Conservation (phyloP, 805 yeast genomes). For the Wickerhamiella musiphila region DNA sequence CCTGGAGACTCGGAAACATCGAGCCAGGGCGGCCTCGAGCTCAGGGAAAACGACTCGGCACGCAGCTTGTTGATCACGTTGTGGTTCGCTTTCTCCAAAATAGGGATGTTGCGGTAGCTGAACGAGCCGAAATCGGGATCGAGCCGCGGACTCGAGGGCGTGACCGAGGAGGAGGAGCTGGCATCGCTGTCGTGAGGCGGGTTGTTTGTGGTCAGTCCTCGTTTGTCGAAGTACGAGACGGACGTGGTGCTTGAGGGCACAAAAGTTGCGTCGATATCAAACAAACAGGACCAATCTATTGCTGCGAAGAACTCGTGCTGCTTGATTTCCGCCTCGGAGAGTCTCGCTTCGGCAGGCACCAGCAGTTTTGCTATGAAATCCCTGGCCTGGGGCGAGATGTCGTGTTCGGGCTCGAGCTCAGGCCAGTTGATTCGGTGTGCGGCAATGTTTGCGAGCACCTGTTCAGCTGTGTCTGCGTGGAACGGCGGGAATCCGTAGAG, state of each 20-base stretch:
- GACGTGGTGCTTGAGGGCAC: constrained; percentile 74
- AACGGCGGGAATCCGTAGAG: constrained; percentile 91
- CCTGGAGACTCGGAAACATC: background rate
- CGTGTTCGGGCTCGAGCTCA: constrained; percentile 25
- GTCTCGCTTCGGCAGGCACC: constrained; percentile 42
- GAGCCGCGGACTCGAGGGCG: constrained; percentile 13
- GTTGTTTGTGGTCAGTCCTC: constrained; percentile 36
- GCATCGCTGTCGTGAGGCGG: background rate
- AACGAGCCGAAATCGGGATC: constrained; percentile 75
- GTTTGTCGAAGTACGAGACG: constrained; percentile 76
- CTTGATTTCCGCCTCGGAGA: constrained; percentile 66
- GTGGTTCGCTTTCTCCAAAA: constrained; percentile 82
- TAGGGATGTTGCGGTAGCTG: constrained; percentile 73
- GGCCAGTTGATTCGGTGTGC: constrained; percentile 77
- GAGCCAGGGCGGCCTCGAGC: background rate
- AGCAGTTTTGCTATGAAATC: constrained; percentile 54
- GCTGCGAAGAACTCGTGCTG: constrained; percentile 61
- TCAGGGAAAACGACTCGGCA: constrained; percentile 38
- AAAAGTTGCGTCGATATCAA: constrained; percentile 58
- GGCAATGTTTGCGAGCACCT: constrained; percentile 69
- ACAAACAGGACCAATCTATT: constrained; percentile 52
- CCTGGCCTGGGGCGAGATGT: constrained; percentile 46
- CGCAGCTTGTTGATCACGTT: constrained; percentile 79
- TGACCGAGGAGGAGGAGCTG: background rate
- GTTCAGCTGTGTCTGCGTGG: constrained; percentile 61